Conservation (phyloP, 441 rosid species). For the Euphorbia corollata region DNA sequence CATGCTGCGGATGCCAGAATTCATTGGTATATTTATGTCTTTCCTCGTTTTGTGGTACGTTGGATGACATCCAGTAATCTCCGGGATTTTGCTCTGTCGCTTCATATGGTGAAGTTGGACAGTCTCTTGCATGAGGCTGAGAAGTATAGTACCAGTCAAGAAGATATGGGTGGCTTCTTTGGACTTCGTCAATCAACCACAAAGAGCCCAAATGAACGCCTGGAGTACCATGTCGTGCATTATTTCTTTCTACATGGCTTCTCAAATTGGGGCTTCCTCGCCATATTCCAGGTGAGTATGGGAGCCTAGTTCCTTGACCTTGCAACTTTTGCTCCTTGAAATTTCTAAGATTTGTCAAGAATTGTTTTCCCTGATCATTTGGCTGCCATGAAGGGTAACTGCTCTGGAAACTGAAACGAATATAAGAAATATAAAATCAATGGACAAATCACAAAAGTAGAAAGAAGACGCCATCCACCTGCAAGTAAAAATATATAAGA, state of each 20-base stretch:
- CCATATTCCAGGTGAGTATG: slow-evolving; percentile 39
- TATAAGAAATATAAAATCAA: neutral
- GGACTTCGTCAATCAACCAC: slow-evolving; percentile 68
- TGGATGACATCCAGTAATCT: slow-evolving; percentile 47
- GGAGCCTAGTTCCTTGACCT: slow-evolving; percentile 36
- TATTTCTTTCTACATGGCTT: slow-evolving; percentile 39
- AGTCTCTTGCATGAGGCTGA: slow-evolving; percentile 34
- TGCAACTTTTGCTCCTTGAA: slow-evolving; percentile 69
- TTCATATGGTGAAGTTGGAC: slow-evolving; percentile 19
- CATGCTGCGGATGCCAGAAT: slow-evolving; percentile 28
- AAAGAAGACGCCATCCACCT: neutral
- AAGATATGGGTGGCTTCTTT: slow-evolving; percentile 65
- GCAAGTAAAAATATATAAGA: neutral
- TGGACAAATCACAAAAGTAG: neutral
- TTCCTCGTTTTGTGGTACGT: slow-evolving; percentile 30
- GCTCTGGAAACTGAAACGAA: slow-evolving; percentile 68
- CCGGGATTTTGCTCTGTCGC: slow-evolving; percentile 29
- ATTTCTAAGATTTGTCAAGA: slow-evolving; percentile 58
- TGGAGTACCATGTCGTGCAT: slow-evolving; percentile 28
- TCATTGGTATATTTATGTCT: slow-evolving; percentile 35
- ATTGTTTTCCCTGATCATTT: slow-evolving; percentile 65
- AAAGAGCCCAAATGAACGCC: slow-evolving; percentile 46
- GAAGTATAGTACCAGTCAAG: slow-evolving; percentile 84
- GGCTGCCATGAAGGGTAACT: slow-evolving; percentile 91
- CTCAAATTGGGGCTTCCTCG: slow-evolving; percentile 38